Base-by-base conservation (phyloP, 257 asterid genomes). In the Linaria vulgaris region DNA sequence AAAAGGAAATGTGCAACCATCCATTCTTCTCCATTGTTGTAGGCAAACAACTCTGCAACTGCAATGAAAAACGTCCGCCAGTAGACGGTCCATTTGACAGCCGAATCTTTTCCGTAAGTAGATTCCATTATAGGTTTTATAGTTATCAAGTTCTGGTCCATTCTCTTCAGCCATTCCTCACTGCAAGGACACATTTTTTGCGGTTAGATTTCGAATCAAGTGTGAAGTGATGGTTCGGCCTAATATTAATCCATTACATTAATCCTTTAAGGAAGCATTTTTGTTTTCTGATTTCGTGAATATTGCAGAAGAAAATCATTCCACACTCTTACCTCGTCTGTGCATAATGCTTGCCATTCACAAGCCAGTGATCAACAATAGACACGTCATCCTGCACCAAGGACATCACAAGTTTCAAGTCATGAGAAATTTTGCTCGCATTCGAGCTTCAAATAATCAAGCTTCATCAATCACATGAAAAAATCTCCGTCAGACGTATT, bases 61-160 rank as follows among this genome's bases (percentile, higher is more conserved):
- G 95, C 78, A 14, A 88, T 83, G 88, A 88, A 92, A 69, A 92
- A 92, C 3, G 99, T 89, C 69, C 97, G 79, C 96, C 99, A 87
- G 44, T 92, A 89, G 46, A 84, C 95, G 0, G 89, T 87, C 98
- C 98, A 92, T 67, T 92, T 92, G 43, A 85, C 76, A 4, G 89
- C 89, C 41, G 91, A 85, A 65, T 92, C 96, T 72, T 82, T 85
- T 57, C 97, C 97, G 37, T 92, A 92, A 11, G 96, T 92, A 58
- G 95, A 82, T 43, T 80, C 91, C 88, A 92, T 89, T 78, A 87
- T 87, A n/a, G 91, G 91, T 73, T 76, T 82, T 39, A 87, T 62
- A 48, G 78, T 65, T 38, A 66, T 69, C 75, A 30, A 43, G 68
- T 83, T 82, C 47, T 66, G 57, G 78, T 85, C 99, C 99, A 86